These are phyloP conservation scores for Pholiota adiposa DNA, from an alignment of 1,284 basidiomycete species.

Conservation along the genomic window DNA sequence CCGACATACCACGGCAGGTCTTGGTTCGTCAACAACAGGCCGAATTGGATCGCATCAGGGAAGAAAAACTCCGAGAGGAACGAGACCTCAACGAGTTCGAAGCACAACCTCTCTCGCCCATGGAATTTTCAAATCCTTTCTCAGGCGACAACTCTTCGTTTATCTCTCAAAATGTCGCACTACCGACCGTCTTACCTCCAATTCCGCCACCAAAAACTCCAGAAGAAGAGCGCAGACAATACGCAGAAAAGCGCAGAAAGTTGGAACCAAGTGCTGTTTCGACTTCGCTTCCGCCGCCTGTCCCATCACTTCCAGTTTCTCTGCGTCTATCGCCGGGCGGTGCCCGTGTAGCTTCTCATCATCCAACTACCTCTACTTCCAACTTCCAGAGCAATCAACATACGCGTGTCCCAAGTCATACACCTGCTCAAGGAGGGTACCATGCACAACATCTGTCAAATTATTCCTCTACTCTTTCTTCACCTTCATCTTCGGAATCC, in stretches of 20 bases:
- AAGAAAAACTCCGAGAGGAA: background rate
- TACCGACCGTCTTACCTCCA: background rate
- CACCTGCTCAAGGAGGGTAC: background rate
- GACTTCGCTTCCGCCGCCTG: background rate
- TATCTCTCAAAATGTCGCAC: background rate
- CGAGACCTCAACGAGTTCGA: constrained; percentile 2
- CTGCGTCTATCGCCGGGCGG: background rate
- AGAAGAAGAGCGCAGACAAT: constrained; percentile 17
- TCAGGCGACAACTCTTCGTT: background rate
- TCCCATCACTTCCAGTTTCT: background rate
- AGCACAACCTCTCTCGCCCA: constrained; percentile 12
- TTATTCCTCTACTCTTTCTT: constrained; percentile 8
- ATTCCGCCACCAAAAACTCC: constrained; percentile 10
- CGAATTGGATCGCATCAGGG: background rate
- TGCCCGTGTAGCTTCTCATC: background rate
- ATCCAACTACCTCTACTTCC: background rate
- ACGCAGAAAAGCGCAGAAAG: constrained; percentile 12
- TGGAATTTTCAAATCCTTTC: constrained; percentile 19
- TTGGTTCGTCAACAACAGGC: background rate
- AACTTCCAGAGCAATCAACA: background rate
- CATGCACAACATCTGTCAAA: background rate
- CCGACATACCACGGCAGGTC: constrained; percentile 19
- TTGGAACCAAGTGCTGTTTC: constrained; percentile 16
- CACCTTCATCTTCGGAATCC: constrained; percentile 14
- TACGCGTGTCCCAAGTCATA: background rate